These are phyloP conservation scores for Fusarium multiceps DNA, from an alignment of 2,329 filamentous ascomycete species.

Conservation along the genomic window DNA sequence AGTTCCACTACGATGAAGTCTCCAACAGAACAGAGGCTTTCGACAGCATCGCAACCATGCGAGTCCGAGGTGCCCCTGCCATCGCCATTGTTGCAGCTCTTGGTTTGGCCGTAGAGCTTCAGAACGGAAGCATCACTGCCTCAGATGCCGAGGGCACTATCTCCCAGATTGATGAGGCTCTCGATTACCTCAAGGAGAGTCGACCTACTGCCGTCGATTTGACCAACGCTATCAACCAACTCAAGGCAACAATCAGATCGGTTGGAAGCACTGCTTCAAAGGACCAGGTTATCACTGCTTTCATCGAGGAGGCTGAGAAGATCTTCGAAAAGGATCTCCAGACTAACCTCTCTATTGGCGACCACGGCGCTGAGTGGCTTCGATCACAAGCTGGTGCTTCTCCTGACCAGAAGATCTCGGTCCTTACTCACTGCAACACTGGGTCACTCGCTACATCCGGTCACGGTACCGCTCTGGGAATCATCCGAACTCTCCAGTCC, in stretches of 20 bases:
- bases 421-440: constrained; percentile 98
- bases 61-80: constrained; percentile 83
- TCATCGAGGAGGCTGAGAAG: constrained; percentile 82
- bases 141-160: constrained; percentile 67
- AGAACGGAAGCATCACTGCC: constrained; percentile 62
- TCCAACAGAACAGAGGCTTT: constrained; percentile 79
- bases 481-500: constrained; percentile 84
- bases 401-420: constrained; percentile 68
- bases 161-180: constrained; percentile 76
- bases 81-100: constrained; percentile 98
- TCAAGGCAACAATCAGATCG: constrained; percentile 72
- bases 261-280: constrained; percentile 58
- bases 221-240: constrained; percentile 85
- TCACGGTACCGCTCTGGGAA: constrained; percentile 95
- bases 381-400: constrained; percentile 65
- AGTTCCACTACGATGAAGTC: constrained; percentile 80
- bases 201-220: constrained; percentile 96
- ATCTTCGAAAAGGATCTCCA: constrained; percentile 89
- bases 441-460: constrained; percentile 96
- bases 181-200: constrained; percentile 89
- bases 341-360: constrained; percentile 88
- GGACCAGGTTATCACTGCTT: constrained; percentile 71
- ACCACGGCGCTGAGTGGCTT: constrained; percentile 86
- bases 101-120: constrained; percentile 85
- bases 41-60: constrained; percentile 84